Conservation (phyloP, 2,329 filamentous ascomycete genomes). For the Claviceps sp. region DNA sequence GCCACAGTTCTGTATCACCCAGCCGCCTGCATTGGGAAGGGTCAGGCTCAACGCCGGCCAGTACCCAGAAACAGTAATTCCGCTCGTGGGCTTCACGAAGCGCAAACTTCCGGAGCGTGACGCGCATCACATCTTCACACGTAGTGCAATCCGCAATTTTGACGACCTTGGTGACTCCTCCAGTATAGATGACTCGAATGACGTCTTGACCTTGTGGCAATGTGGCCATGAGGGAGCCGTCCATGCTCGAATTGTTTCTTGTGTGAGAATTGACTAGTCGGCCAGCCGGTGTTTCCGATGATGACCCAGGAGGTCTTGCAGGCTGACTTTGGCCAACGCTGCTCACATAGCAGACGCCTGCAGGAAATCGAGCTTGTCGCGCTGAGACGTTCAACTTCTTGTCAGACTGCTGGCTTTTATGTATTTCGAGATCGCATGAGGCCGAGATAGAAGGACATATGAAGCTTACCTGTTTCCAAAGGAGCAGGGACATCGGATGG, state of each 20-base stretch:
- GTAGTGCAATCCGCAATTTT: slow-evolving; percentile 86
- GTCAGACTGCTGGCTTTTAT: slow-evolving; percentile 16
- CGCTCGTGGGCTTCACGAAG: slow-evolving; percentile 82
- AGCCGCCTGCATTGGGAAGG: slow-evolving; percentile 69
- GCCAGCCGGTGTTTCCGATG: slow-evolving; percentile 48
- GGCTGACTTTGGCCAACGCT: slow-evolving; percentile 32
- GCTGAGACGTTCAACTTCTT: slow-evolving; percentile 26
- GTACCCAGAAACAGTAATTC: slow-evolving; percentile 93
- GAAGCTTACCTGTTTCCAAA: slow-evolving; percentile 34
- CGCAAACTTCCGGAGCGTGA: slow-evolving; percentile 76
- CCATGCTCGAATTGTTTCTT: slow-evolving; percentile 70
- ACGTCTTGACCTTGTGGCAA: slow-evolving; percentile 77
- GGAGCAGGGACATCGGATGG: slow-evolving; percentile 38
- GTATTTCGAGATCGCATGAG: slow-evolving; percentile 14
- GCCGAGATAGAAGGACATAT: slow-evolving; percentile 32
- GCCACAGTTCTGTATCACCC: slow-evolving; percentile 76
- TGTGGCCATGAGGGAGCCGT: slow-evolving; percentile 74
- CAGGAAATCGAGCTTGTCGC: slow-evolving; percentile 42
- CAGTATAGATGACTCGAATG: slow-evolving; percentile 86
- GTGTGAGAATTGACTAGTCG: slow-evolving; percentile 55
- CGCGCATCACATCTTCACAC: slow-evolving; percentile 82
- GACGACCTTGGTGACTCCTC: slow-evolving; percentile 82
- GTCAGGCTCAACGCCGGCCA: slow-evolving; percentile 74
- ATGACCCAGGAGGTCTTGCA: slow-evolving; percentile 2
- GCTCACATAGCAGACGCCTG: slow-evolving; percentile 32